Percentiles rank a stretch among this genome's conserved stretches.
These are phyloP conservation scores for Populus hybrid DNA, from an alignment of 441 rosid genomes.

Conservation along the genomic window DNA sequence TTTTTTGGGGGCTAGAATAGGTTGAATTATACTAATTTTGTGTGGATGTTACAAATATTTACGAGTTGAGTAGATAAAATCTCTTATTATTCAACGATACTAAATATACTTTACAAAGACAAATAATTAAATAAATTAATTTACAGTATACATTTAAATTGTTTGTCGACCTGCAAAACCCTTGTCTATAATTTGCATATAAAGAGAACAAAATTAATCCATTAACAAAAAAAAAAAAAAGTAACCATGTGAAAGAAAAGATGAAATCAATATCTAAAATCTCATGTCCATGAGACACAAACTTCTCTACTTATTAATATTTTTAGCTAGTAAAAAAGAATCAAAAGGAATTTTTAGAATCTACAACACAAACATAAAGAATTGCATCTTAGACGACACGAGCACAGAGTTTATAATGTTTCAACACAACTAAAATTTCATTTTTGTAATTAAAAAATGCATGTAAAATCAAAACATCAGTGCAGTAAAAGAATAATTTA, in stretches of 20 bases:
- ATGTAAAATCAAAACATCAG: not conserved
- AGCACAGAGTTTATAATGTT: not conserved
- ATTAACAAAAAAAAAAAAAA: not conserved
- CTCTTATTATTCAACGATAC: no score
- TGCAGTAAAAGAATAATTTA: not conserved
- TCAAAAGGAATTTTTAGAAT: constrained; percentile 9
- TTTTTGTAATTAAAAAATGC: not conserved
- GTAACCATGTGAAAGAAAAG: not conserved
- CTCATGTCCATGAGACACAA: constrained; percentile 25
- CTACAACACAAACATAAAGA: not conserved
- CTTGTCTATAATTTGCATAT: constrained; percentile 27
- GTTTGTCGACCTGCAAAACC: constrained; percentile 30
- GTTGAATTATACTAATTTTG: no score
- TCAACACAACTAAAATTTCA: not conserved
- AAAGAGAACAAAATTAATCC: constrained; percentile 14
- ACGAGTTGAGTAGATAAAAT: no score
- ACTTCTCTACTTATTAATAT: constrained; percentile 63
- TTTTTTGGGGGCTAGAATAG: no score
- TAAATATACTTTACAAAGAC: no score
- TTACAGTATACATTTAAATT: constrained; percentile 43
- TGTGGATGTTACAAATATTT: no score
- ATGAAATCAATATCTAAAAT: constrained; percentile 35
- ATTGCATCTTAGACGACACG: not conserved
- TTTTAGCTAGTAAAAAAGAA: constrained; percentile 64
- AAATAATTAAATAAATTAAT: constrained; percentile 60